Percentiles rank a stretch among this genome's conserved stretches.
These are phyloP conservation scores for Lachancea waltii DNA, from an alignment of 805 yeast genomes.

Conservation along the genomic window DNA sequence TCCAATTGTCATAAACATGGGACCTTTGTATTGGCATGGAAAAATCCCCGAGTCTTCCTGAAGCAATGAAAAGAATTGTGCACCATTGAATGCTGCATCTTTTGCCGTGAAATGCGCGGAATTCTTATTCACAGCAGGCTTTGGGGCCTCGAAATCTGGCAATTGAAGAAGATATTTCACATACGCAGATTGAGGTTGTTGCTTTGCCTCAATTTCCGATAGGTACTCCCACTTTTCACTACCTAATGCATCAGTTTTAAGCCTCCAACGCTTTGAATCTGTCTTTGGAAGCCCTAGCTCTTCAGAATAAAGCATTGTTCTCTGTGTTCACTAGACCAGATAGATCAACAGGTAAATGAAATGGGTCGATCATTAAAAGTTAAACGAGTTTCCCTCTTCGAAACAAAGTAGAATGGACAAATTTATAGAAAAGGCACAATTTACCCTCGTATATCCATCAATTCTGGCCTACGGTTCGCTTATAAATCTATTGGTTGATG, in stretches of 20 bases:
- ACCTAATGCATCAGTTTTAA: slow-evolving; percentile 64
- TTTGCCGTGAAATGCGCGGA: slow-evolving; percentile 35
- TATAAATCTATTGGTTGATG: slow-evolving; percentile 14
- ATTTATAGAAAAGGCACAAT: slow-evolving; percentile 1
- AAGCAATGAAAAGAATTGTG: slow-evolving; percentile 56
- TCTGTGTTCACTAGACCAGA: no score
- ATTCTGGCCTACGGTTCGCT: slow-evolving; percentile 18
- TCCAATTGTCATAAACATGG: slow-evolving; percentile 95
- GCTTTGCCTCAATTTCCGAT: slow-evolving; percentile 32
- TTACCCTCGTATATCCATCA: slow-evolving; percentile 14
- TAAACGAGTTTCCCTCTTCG: neutral
- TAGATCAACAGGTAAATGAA: no score
- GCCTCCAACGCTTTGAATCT: slow-evolving; percentile 69
- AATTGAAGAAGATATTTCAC: slow-evolving; percentile 50
- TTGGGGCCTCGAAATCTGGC: slow-evolving; percentile 35
- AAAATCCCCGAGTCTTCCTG: slow-evolving; percentile 83
- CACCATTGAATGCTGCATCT: slow-evolving; percentile 68
- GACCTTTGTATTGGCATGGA: slow-evolving; percentile 93
- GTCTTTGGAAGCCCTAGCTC: slow-evolving; percentile 57
- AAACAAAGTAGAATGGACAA: slow-evolving; percentile 4
- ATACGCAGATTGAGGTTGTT: slow-evolving; percentile 46
- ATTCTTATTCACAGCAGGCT: slow-evolving; percentile 26
- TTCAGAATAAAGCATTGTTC: slow-evolving; percentile 52
- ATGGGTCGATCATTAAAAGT: neutral
- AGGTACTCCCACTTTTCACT: slow-evolving; percentile 76